phyloP scores from a whole-genome alignment of 352 stramenopile genomes.

The Globisporangium paddicum region DNA sequence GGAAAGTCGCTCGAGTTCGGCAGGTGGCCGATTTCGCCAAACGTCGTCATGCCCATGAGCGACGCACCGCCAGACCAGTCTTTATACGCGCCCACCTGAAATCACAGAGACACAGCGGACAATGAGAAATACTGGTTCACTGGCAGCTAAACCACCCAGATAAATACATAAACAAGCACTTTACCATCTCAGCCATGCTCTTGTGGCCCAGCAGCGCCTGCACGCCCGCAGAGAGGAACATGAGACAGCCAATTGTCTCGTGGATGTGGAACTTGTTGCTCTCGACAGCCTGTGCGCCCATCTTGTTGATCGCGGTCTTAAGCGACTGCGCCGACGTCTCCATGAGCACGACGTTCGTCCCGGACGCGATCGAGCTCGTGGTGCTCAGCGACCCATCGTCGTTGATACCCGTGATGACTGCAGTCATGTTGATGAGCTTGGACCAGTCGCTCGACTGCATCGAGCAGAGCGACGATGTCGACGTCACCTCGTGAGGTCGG shows the following conservation, averaged over 20 bases:
- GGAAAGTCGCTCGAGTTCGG: slow-evolving; percentile 75
- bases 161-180: background rate
- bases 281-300: slow-evolving; percentile 66
- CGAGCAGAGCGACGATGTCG: slow-evolving; percentile 57
- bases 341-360: slow-evolving; percentile 85
- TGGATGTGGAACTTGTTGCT: slow-evolving; percentile 81
- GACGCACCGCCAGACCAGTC: slow-evolving; percentile 78
- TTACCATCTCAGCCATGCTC: slow-evolving; percentile 87
- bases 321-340: slow-evolving; percentile 75
- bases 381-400: slow-evolving; percentile 78
- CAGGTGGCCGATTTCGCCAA: slow-evolving; percentile 83
- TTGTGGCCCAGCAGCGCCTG: slow-evolving; percentile 83
- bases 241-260: slow-evolving; percentile 79
- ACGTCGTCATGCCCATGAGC: slow-evolving; percentile 86
- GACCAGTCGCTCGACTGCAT: slow-evolving; percentile 83
- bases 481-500: slow-evolving; percentile 41
- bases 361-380: slow-evolving; percentile 68
- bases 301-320: slow-evolving; percentile 86
- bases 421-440: slow-evolving; percentile 81
- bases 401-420: slow-evolving; percentile 83
- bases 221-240: slow-evolving; percentile 84
- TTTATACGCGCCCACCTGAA: slow-evolving; percentile 80
- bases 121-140: background rate
- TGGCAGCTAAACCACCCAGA: background rate
- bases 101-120: background rate